Conservation (phyloP, 768 basidiomycete species). For the Agrocybe praecox region DNA sequence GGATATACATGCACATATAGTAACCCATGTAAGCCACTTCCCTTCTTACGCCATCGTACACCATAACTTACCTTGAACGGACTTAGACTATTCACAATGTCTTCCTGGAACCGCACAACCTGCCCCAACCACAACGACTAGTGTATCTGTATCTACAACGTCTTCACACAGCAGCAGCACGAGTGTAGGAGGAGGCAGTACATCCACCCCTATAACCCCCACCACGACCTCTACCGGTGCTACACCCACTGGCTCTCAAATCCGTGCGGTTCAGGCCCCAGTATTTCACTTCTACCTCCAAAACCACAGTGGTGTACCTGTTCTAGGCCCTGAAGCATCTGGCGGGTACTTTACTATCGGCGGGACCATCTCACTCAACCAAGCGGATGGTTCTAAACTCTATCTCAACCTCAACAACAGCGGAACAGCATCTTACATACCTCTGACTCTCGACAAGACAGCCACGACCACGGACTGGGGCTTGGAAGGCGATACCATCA, state of each 20-base stretch:
- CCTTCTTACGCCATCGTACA: background rate
- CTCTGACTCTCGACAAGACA: conserved; percentile 45
- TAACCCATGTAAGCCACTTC: conserved; percentile 34
- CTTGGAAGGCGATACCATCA: conserved; percentile 62
- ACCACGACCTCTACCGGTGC: conserved; percentile 35
- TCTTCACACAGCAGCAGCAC: conserved; percentile 8
- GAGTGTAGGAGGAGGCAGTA: conserved; percentile 7
- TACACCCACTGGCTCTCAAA: conserved; percentile 46
- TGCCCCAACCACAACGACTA: conserved; percentile 5
- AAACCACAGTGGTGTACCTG: conserved; percentile 45
- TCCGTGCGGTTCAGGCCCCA: conserved; percentile 52
- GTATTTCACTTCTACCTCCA: conserved; percentile 63
- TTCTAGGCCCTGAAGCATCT: conserved; percentile 53
- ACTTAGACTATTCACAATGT: conserved; percentile 56
- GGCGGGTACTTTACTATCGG: conserved; percentile 54
- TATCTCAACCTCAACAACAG: conserved; percentile 50
- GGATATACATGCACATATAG: conserved; percentile 44
- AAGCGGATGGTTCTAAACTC: conserved; percentile 39
- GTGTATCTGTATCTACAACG: conserved; percentile 1
- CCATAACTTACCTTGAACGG: background rate
- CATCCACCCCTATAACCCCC: conserved; percentile 22
- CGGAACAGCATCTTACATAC: conserved; percentile 48
- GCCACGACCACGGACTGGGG: conserved; percentile 58
- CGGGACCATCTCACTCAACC: conserved; percentile 46
- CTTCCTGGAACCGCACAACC: conserved; percentile 35